Evolutionary conservation across 2,329 filamentous ascomycete genomes (phyloP), one percentile per base, ranked within the genome.

Genomic region (Cladosporium sp.): DNA sequence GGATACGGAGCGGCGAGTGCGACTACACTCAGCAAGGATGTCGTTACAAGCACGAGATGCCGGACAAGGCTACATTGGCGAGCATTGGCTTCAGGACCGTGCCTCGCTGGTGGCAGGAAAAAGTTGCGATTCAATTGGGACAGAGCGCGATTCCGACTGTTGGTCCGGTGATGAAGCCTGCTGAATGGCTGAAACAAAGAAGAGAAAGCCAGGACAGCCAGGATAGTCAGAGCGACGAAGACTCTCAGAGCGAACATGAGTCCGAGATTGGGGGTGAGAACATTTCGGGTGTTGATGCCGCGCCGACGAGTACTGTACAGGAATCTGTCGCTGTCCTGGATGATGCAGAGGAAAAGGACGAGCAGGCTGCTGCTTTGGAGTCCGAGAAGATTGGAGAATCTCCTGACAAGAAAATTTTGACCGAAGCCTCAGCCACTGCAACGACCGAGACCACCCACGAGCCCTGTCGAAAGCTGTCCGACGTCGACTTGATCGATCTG

Each of bases 41-140:
- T 80, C 88, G 89, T 69, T 97, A 88, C 82, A 94, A 93, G 80
- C 93, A 97, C 76, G 91, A 95, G 76, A 96, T 97, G 90, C 93
- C 93, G 0, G 88, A 93, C 69, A 82, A 82, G 60, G 80, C 82
- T 0, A 91, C 88, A 0, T 86, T 96, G 71, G 80, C 85, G 52
- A 82, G 84, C 7, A 83, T 96, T 2, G 93, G 93, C 0, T 84
- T 96, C 60, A 78, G 79, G 2, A 78, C 80, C 50, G 77, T 83
- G 18, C 86, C 87, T 10, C 75, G 77, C 8, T 89, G 87, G 87
- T 88, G 81, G 72, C 79, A 80, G 62, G 83, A 87, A 62, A 81
- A 82, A 70, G 69, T 68, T 26, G 74, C 74, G 1, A 71, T 80
- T 46, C 71, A 67, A 62, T 63, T 70, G 37, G 66, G 69, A 2